Conservation (phyloP, 169 alveolate species). For the Eimeria brunetti region DNA sequence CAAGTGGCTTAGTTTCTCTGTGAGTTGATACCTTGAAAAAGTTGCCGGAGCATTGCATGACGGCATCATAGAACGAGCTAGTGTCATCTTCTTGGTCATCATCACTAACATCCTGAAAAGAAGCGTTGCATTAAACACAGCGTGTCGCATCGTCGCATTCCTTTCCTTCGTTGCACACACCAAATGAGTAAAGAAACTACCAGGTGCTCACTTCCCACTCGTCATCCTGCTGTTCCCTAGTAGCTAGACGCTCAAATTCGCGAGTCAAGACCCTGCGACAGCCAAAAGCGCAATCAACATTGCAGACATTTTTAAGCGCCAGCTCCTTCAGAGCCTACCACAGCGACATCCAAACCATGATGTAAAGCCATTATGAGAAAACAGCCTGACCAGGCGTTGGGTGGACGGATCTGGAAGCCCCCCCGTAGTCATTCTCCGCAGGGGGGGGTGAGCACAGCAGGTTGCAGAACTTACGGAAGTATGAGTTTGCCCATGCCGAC, state of each 20-base stretch:
- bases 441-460: background rate
- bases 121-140: background rate
- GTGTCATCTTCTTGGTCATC: slow-evolving; percentile 60
- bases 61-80: slow-evolving; percentile 75
- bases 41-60: slow-evolving; percentile 73
- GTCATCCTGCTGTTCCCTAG: slow-evolving; percentile 64
- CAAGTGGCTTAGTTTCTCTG: background rate
- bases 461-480: slow-evolving; percentile 56
- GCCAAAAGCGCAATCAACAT: background rate
- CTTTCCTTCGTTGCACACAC: background rate
- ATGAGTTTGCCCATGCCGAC: slow-evolving; percentile 68
- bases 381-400: background rate
- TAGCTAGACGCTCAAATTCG: slow-evolving; percentile 69
- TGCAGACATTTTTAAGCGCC: background rate
- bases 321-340: background rate
- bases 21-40: slow-evolving; percentile 67
- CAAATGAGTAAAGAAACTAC: background rate
- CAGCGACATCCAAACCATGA: background rate
- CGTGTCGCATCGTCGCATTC: background rate
- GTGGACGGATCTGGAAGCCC: background rate
- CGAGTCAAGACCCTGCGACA: slow-evolving; percentile 52
- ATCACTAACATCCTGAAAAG: slow-evolving; percentile 66
- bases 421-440: background rate
- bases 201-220: slow-evolving; percentile 68
- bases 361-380: background rate